Base-by-base conservation (phyloP, 176 grass and related monocot species). In the Cocos nucifera region DNA sequence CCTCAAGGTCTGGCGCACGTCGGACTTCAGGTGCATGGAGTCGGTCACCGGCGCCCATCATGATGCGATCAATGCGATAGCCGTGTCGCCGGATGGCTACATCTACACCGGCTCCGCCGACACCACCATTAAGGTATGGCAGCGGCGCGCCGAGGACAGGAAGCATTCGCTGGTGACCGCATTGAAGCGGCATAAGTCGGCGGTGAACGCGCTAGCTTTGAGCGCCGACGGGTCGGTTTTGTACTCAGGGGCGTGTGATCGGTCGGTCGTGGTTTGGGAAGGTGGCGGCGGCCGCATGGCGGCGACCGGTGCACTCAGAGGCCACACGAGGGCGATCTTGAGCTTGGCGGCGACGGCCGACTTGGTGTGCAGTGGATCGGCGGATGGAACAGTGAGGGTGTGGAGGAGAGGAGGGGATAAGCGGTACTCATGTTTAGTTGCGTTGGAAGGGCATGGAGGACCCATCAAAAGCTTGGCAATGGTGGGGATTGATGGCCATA, bases 11-110 rank as follows among this genome's bases (percentile, higher is more conserved):
- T 89, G 89, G 85, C 71, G 55, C 6, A 71, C 80, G 12, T 44
- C 61, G n/a, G 26, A 63, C 53, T 75, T 79, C 48, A 69, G 72
- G 52, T 89, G 89, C 69, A 49, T 64, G 27, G 78, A 85, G 53
- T 95, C 85, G 21, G 62, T 95, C 26, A 51, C 68, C 0, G 6
- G 44, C 4, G 85, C 89, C 10, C 89, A 95, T 69, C 64, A 69
- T 50, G 89, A 95, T 20, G 85, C 85, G 64, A 77, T 95, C 75
- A 95, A 85, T 70, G 89, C 89, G 17, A 59, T 95, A 5, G 85
- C 49, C 9, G 89, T 79, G 35, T 61, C 89, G 30, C 21, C 53
- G 1, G 81, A 85, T 27, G 69, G 85, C 3, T 23, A 66, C 5
- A 52, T 95, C 57, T 95, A 72, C 78, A 95, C 84, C 15, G 84